Base-by-base conservation (phyloP, 345 rosid species). In the Linum trigynum region DNA sequence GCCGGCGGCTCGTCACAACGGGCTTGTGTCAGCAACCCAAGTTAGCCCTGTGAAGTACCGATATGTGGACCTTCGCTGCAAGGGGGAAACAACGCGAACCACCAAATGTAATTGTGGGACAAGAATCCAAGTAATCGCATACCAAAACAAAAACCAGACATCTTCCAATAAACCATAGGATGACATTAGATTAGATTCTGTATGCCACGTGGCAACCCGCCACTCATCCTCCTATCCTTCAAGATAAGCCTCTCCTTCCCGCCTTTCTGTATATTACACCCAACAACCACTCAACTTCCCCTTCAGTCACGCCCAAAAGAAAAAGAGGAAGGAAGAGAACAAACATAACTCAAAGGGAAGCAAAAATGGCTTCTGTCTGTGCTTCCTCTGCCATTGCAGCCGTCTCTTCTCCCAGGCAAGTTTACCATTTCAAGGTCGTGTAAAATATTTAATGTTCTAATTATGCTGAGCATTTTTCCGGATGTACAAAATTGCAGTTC, bases 311-410 rank as follows among this genome's bases (percentile, higher is more conserved):
- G 58, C 38, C 66, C 32, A 4, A 59, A 39, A n/a, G 11, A 53
- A 43, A 23, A 14, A 10, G 41, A 43, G 59, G 16, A 38, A n/a
- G 37, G 11, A 16, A 38, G 61, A 23, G 32, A 23, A 23, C 32
- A 23, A 53, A 59, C 57, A n/a, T 3, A 58, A 37, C 12, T 6
- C 35, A 37, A 57, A 16, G 5, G 10, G 8, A 5, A 16, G 3
- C 16, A 17, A 64, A 65, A 76, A 90, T 94, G 99, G 95, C 96
- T 70, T 84, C 97, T 69, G 80, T 79, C 43, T 92, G 88, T 79
- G 96, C 97, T 79, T 86, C 97, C 71, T 88, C 96, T 23, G 89
- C 95, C 66, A 76, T 90, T 69, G 85, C 95, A 6, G 86, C 89
- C 70, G 76, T 85, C 71, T 81, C 91, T 42, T 79, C 89, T 45